Percentiles rank a stretch among this genome's conserved stretches.
phyloP scores from a whole-genome alignment of 1,284 basidiomycete species.

The Acaromyces ingoldii region DNA sequence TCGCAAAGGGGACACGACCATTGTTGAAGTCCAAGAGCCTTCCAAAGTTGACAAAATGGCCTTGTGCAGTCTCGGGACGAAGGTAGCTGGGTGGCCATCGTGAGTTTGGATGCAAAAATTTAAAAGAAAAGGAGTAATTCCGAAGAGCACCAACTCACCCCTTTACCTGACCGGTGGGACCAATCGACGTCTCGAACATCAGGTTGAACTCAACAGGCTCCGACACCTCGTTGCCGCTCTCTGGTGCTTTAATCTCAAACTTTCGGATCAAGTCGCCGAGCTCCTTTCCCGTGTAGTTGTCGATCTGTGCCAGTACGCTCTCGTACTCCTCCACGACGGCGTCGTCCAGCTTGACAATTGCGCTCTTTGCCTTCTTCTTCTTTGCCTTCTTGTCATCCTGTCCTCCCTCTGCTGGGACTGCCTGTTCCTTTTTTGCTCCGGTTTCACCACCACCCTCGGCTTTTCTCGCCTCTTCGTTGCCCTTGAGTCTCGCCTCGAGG shows the following conservation, averaged over 20 bases:
- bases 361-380: constrained; percentile 72
- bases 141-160: constrained; percentile 55
- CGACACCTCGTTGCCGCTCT: constrained; percentile 83
- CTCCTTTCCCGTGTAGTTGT: constrained; percentile 87
- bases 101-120: neutral
- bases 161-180: constrained; percentile 93
- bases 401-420: constrained; percentile 14
- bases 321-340: constrained; percentile 73
- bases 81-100: constrained; percentile 59
- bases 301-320: constrained; percentile 79
- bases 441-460: constrained; percentile 47
- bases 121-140: neutral
- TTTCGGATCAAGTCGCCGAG: constrained; percentile 81
- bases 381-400: constrained; percentile 63
- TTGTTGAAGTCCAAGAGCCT: constrained; percentile 98
- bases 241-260: constrained; percentile 80
- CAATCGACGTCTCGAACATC: constrained; percentile 96
- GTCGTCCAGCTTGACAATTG: constrained; percentile 73
- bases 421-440: neutral
- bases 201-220: constrained; percentile 96
- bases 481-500: constrained; percentile 79
- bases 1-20: constrained; percentile 89
- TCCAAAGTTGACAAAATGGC: constrained; percentile 98
- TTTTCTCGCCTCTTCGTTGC: constrained; percentile 82
- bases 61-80: constrained; percentile 96